A percentile compares a stretch with the other conserved stretches of the same genome.
Evolutionary conservation across 768 basidiomycete species (phyloP).

Genomic region (Dacryopinax spathularia): DNA sequence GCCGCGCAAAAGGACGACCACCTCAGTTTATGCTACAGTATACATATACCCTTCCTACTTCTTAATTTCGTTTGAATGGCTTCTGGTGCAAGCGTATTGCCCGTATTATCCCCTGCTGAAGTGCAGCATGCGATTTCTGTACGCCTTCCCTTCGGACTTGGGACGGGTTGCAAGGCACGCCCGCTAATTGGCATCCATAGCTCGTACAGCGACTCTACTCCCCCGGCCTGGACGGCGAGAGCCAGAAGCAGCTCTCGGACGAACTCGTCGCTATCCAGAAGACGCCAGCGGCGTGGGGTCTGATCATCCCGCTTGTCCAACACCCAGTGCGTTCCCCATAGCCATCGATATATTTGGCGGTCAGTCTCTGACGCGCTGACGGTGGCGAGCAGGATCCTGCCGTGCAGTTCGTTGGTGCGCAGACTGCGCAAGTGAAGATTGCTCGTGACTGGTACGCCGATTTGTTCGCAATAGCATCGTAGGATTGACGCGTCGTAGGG

Average conservation of each 20-base stretch:
- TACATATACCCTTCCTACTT: neutral
- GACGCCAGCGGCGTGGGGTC: slow-evolving; percentile 57
- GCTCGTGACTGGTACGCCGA: slow-evolving; percentile 68
- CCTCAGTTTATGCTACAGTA: too few relatives aligned
- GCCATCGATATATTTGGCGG: neutral
- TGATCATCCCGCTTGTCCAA: slow-evolving; percentile 61
- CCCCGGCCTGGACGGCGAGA: neutral
- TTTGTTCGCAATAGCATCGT: neutral
- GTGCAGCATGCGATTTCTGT: neutral
- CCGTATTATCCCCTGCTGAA: neutral
- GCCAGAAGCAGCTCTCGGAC: slow-evolving; percentile 13
- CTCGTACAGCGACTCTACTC: slow-evolving; percentile 12
- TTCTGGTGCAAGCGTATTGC: neutral
- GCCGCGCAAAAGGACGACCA: too few relatives aligned
- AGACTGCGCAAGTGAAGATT: slow-evolving; percentile 88
- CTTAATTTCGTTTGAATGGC: neutral
- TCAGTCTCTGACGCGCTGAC: neutral
- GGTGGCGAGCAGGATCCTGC: slow-evolving; percentile 40
- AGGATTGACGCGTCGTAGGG: slow-evolving; percentile 38
- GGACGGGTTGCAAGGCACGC: too few relatives aligned
- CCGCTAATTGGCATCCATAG: slow-evolving; percentile 3
- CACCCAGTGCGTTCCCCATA: slow-evolving; percentile 24
- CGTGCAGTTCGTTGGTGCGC: slow-evolving; percentile 90
- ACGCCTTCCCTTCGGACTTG: neutral
- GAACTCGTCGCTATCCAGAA: slow-evolving; percentile 16